A percentile compares a stretch with the other conserved stretches of the same genome.
These are phyloP conservation scores for Penstemon davidsonii DNA, from an alignment of 257 asterid genomes.

Conservation along the genomic window DNA sequence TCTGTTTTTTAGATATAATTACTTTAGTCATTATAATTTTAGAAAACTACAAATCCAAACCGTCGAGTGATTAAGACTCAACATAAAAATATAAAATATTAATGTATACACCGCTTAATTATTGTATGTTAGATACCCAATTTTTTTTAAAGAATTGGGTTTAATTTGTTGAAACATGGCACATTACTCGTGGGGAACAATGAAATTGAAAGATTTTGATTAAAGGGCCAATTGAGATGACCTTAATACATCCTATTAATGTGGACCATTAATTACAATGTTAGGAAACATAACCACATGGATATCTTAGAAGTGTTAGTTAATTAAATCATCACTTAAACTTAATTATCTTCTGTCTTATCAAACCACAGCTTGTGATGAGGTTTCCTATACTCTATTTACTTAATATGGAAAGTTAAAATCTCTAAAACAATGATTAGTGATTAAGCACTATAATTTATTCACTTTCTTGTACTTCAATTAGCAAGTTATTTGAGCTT, in stretches of 20 bases:
- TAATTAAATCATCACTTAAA: constrained; percentile 58
- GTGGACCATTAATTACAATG: constrained; percentile 49
- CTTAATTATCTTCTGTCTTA: constrained; percentile 53
- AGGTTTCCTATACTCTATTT: constrained; percentile 32
- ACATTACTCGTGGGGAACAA: constrained; percentile 60
- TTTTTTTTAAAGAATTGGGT: neutral
- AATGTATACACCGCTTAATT: neutral
- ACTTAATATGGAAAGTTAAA: constrained; percentile 41
- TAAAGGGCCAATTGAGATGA: constrained; percentile 55
- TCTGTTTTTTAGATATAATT: too few species aligned
- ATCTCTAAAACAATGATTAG: constrained; percentile 42
- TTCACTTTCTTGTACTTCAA: neutral
- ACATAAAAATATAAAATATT: neutral
- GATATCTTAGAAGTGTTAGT: constrained; percentile 54
- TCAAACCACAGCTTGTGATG: constrained; percentile 42
- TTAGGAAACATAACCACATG: constrained; percentile 81
- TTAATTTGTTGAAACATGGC: constrained; percentile 32
- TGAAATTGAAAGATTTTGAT: constrained; percentile 36
- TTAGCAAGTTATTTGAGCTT: neutral
- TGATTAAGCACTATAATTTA: constrained; percentile 3
- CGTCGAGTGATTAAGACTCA: neutral
- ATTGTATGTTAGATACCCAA: neutral
- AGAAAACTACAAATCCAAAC: neutral
- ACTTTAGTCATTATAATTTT: neutral
- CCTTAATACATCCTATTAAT: constrained; percentile 47